A percentile compares a stretch with the other conserved stretches of the same genome.
Evolutionary conservation across 2,329 filamentous ascomycete genomes (phyloP).

Genomic region (Penicillium sclerotiorum): DNA sequence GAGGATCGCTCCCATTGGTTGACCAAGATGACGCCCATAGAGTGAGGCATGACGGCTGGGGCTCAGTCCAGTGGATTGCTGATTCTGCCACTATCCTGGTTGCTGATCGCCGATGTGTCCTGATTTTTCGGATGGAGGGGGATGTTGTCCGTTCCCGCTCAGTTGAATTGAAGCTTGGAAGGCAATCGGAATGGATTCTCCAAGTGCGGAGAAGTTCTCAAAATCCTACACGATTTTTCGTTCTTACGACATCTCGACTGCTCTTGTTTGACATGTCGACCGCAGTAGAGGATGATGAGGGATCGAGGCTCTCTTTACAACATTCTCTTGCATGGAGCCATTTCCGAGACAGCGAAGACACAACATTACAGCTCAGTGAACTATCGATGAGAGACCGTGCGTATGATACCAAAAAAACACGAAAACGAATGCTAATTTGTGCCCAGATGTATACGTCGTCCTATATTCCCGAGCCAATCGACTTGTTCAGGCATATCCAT

Average conservation of each 20-base stretch:
- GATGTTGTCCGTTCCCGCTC: slow-evolving; percentile 27
- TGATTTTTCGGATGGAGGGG: slow-evolving; percentile 38
- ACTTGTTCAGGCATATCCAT: slow-evolving; percentile 37
- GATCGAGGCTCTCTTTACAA: slow-evolving; percentile 33
- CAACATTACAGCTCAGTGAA: slow-evolving; percentile 48
- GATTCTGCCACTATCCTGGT: slow-evolving; percentile 50
- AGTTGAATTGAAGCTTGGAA: slow-evolving; percentile 41
- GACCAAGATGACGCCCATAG: slow-evolving; percentile 4
- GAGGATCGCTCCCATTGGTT: slow-evolving; percentile 35
- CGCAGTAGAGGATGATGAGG: slow-evolving; percentile 20
- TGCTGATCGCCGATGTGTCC: slow-evolving; percentile 51
- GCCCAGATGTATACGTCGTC: slow-evolving; percentile 42
- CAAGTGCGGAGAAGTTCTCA: slow-evolving; percentile 51
- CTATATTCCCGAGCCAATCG: slow-evolving; percentile 44
- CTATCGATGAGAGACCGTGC: slow-evolving; percentile 38
- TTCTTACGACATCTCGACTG: slow-evolving; percentile 58
- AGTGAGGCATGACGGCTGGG: slow-evolving; percentile 48
- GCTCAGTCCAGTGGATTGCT: slow-evolving; percentile 44
- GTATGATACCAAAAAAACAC: slow-evolving; percentile 7
- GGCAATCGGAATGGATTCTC: slow-evolving; percentile 56
- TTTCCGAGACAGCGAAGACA: slow-evolving; percentile 57
- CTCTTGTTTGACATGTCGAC: slow-evolving; percentile 47
- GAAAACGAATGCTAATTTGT: too few species aligned
- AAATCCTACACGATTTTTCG: slow-evolving; percentile 49
- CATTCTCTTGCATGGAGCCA: slow-evolving; percentile 55